Base-by-base conservation (phyloP, 345 rosid species). In the Anacardium occidentale region DNA sequence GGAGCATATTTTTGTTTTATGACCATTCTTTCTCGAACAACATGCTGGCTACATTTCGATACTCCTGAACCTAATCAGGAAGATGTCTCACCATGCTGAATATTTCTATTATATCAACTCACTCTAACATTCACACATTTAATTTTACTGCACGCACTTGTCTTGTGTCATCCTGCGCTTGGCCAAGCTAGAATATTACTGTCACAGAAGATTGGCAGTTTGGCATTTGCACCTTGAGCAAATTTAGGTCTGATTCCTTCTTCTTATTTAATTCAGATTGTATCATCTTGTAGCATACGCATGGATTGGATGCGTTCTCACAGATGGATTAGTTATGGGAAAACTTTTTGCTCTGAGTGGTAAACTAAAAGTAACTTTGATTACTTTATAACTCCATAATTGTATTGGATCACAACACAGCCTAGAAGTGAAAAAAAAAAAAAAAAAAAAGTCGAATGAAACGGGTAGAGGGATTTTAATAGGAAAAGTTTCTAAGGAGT, bases 31-130 rank as follows among this genome's bases (percentile, higher is more conserved):
- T 62, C 13, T 32, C 13, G 17, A 40, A 62, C 24, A 37, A 62
- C 65, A 17, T 62, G 24, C 21, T 7, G 3, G 20, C 64, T 5
- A 54, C 64, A 17, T 60, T 60, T 59, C 17, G 5, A 14, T 32
- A 60, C 37, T 37, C 45, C 55, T 15, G 56, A 24, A 15, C 8
- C 69, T 20, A 15, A 48, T 48, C 15, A 22, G 58, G 47, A 32
- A 67, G 70, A 14, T 51, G 22, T 52, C 44, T 67, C 59, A 18
- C 69, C 44, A 13, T 25, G 57, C 22, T 24, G 69, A 25, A 50
- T 66, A 48, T 48, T 24, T 48, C 54, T 64, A 15, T 11, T 26
- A 59, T 25, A 26, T 26, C 63, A 14, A 50, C 18, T 50, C 53
- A 50, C 53, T 15, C 53, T 50, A 47, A 47, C 17, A 47, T 13